phyloP scores from a whole-genome alignment of 2,329 filamentous ascomycete species.

The Trichoderma sp. region DNA sequence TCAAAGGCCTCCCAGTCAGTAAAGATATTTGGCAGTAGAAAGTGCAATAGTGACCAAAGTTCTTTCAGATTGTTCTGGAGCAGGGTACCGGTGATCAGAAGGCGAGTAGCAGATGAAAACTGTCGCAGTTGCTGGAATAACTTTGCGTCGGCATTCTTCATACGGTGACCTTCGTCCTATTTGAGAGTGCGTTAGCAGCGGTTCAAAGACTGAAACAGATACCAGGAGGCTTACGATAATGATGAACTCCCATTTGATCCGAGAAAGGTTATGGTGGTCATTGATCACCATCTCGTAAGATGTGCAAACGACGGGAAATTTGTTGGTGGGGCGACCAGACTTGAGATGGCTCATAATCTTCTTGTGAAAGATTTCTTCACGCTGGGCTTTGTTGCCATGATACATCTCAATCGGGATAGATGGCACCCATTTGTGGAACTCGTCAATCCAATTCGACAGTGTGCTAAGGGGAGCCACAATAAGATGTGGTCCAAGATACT shows the following conservation, averaged over 20 bases:
- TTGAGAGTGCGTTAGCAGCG: not conserved
- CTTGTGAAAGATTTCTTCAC: slow-evolving; percentile 74
- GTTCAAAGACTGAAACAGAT: rapidly evolving
- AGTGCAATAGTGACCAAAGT: slow-evolving; percentile 92
- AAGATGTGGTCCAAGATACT: slow-evolving; percentile 81
- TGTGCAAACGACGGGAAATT: slow-evolving; percentile 91
- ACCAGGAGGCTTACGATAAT: slow-evolving; percentile 68
- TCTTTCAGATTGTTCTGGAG: slow-evolving; percentile 95
- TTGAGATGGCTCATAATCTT: slow-evolving; percentile 70
- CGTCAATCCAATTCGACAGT: slow-evolving; percentile 92
- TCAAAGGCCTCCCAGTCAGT: slow-evolving; percentile 92
- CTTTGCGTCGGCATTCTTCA: slow-evolving; percentile 96
- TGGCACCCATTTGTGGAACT: slow-evolving; percentile 89
- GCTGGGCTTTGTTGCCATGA: slow-evolving; percentile 77
- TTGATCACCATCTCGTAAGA: slow-evolving; percentile 96
- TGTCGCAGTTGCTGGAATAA: slow-evolving; percentile 85
- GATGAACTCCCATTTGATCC: slow-evolving; percentile 95
- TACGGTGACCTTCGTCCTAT: slow-evolving; percentile 89
- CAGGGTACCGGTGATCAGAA: slow-evolving; percentile 93
- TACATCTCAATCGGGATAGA: slow-evolving; percentile 87
- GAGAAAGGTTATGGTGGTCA: slow-evolving; percentile 77
- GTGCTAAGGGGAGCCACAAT: slow-evolving; percentile 91
- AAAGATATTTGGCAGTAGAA: slow-evolving; percentile 89
- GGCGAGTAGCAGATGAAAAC: slow-evolving; percentile 85
- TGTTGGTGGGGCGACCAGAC: slow-evolving; percentile 55